Evolutionary conservation across 2,329 filamentous ascomycete genomes (phyloP), one percentile per base, ranked within the genome.

Genomic region (Keithomyces neogunnii): DNA sequence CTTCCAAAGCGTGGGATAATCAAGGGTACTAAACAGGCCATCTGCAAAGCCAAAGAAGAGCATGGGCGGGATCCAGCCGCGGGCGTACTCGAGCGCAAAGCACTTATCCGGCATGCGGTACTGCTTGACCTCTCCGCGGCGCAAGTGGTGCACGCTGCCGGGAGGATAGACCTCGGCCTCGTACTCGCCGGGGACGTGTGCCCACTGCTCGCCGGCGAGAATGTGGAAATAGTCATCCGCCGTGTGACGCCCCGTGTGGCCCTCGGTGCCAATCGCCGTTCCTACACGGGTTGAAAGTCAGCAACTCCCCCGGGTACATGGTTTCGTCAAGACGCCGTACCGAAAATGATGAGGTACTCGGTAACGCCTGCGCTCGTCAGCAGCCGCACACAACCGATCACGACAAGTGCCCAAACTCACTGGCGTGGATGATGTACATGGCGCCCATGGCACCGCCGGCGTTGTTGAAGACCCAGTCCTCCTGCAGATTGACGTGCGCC

Each of bases 221-320:
- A 96, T 95, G 76, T 91, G 82, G 77, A 96, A 96, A 77, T 93
- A 96, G 75, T 96, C 90, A 71, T 95, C 88, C 13, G 89, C 89
- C 10, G 89, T 92, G 77, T 95, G 90, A 48, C 89, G 86, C 57
- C 90, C 90, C 1, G 82, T 82, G 76, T 95, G 89, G 55, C 90
- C 90, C 70, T 95, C 89, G 10, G 90, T 95, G 60, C 89, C 89
- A 59, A 91, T 71, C 8, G 88, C 78, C 1, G 87, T 88, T 66
- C 88, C 66, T 65, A 38, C 26, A 30, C 11, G 33, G 3, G 26
- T 38, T 40, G 30, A 10, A 13, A 40, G 33, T 47, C 26, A 45
- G 35, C 40, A 33, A 10, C 45, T 26, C 9, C 3, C 36, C 30
- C 11, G 33, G 19, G 42, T 26, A 36, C 19, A 19, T 19, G 19